Base-by-base conservation (phyloP, 495 filamentous ascomycete species). In the Aspergillus campestris region DNA sequence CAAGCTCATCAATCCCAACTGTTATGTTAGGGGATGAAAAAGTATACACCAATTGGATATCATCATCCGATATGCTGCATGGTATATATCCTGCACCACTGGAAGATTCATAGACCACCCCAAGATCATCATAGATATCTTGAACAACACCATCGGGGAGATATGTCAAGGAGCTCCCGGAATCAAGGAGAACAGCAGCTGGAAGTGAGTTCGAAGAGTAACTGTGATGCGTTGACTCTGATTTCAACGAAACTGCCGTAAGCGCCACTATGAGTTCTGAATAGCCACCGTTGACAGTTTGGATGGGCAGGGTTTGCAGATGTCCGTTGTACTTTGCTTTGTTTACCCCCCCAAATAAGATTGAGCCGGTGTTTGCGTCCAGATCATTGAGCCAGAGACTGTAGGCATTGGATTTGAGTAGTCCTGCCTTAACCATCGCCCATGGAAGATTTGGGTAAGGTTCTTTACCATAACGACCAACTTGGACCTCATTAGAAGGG, bases 291-390 rank as follows among this genome's bases (percentile, higher is more conserved):
- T 60, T 60, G 54, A 73, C 64, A 38, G 70, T 69, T 45, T 86
- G 75, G 47, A 97, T 75, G 6, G 91, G 91, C 0, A 97, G 67
- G 3, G 83, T 91, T 38, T 78, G 61, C 5, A 98, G 79, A 2
- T 67, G 51, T 18, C 87, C 89, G 6, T 64, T 65, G 62, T 82
- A 97, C 55, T 90, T 87, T 30, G 72, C 82, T 1, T 81, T 83
- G 64, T 98, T 85, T 42, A 98, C 80, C 38, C 92, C 92, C 24
- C 92, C 92, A 53, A 98, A 98, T 9, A 98, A 70, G 43, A 98
- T 87, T 40, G 77, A 82, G 30, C 92, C 92, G 6, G 77, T 84
- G 49, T 72, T 81, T 38, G 85, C 72, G 44, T 85, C 74, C 10
- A 73, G 50, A 38, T 76, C 72, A 50, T 78, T 70, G 6, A 78